Base-by-base conservation (phyloP, 2,329 filamentous ascomycete species). In the Fusarium sp. region DNA sequence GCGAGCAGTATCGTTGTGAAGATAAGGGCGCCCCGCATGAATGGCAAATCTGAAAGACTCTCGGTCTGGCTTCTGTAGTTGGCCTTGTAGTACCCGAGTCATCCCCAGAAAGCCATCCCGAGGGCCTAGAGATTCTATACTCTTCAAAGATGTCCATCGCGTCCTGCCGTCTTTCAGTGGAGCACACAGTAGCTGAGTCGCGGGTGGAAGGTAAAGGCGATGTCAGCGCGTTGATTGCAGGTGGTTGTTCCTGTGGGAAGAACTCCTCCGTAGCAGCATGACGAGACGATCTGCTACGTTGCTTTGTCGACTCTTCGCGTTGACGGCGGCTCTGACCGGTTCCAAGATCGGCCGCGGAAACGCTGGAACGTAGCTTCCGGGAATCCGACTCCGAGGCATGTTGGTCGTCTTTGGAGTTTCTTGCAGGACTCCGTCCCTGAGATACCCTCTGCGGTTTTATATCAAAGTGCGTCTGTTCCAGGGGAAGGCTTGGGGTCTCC, bases 81-180 rank as follows among this genome's bases (percentile, higher is more conserved):
- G 62, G 44, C 56, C 66, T 62, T 36, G 41, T 48, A 9, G 51
- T 52, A 9, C 37, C 55, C 12, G 52, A 57, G 6, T 79, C 78
- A n/a, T 81, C 79, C 40, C 85, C 82, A 55, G 82, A 83, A 44
- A 84, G 77, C 84, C 83, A 85, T 53, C 83, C 82, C 31, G 79
- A 74, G 34, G 86, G 85, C 18, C 79, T 79, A 27, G 83, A 79
- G 60, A 87, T 81, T 3, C 82, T 79, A 71, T 85, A 82, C 43
- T 83, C 78, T 39, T 82, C 79, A 64, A 87, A 87, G 10, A 88
- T 78, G 8, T 85, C 80, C 52, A 84, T 77, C 8, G 84, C 85
- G 60, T 83, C 84, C 50, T 80, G 78, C 7, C 78, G 79, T 50
- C 80, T 79, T 50, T 78, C 75, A 10, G 73, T 77, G 3, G 80